Evolutionary conservation across 2,329 filamentous ascomycete genomes (phyloP).

Genomic region (Lojkania enalia): DNA sequence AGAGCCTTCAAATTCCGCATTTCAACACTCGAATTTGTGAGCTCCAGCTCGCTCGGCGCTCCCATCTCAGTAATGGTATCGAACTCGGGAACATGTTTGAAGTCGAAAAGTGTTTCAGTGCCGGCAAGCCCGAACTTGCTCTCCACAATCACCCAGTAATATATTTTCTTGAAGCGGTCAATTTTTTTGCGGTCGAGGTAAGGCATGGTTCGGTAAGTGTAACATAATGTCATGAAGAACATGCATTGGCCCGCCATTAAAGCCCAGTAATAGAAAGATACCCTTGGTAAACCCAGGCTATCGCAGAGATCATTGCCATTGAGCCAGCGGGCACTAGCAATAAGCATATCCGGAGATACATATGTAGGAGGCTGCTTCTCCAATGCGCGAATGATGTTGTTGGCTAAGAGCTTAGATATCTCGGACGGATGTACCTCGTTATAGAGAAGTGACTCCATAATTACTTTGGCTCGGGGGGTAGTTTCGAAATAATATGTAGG

Average conservation of each 20-base stretch:
- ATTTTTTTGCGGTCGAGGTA: slow-evolving; percentile 58
- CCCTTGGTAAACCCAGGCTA: slow-evolving; percentile 61
- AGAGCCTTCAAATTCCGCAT: slow-evolving; percentile 53
- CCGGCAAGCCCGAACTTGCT: slow-evolving; percentile 66
- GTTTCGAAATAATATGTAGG: slow-evolving; percentile 64
- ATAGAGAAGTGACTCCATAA: slow-evolving; percentile 69
- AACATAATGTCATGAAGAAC: slow-evolving; percentile 63
- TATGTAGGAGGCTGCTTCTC: slow-evolving; percentile 67
- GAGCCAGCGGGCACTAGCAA: slow-evolving; percentile 69
- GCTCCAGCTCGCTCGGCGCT: slow-evolving; percentile 45
- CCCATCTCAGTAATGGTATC: slow-evolving; percentile 55
- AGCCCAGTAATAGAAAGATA: slow-evolving; percentile 60
- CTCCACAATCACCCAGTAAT: slow-evolving; percentile 65
- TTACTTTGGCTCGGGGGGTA: slow-evolving; percentile 58
- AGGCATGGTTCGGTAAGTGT: slow-evolving; percentile 55
- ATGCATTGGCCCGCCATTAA: slow-evolving; percentile 67
- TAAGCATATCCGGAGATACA: slow-evolving; percentile 67
- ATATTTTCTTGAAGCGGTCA: slow-evolving; percentile 53
- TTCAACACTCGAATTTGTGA: slow-evolving; percentile 47
- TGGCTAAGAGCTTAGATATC: slow-evolving; percentile 66
- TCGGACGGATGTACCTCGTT: slow-evolving; percentile 68
- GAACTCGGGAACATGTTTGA: slow-evolving; percentile 69
- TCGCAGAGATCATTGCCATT: slow-evolving; percentile 68
- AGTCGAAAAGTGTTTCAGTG: slow-evolving; percentile 65
- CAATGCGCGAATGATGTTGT: slow-evolving; percentile 74